These are phyloP conservation scores for Cucumis cinereus DNA, from an alignment of 306 rosid genomes.

Conservation along the genomic window DNA sequence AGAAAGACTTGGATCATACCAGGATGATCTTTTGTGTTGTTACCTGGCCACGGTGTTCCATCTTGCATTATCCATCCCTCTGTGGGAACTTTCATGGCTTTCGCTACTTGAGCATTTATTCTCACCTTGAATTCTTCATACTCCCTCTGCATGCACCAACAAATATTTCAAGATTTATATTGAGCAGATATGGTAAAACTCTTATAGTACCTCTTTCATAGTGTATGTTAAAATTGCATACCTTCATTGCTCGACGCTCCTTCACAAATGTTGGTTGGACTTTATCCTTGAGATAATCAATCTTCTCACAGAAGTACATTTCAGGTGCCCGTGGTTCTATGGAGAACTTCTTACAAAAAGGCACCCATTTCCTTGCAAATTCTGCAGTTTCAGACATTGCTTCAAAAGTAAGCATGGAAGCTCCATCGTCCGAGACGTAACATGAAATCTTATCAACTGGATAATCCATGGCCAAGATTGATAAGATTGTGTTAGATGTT, in stretches of 20 bases:
- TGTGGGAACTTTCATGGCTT: conserved; percentile 70
- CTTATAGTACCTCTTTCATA: neutral
- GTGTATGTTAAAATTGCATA: conserved; percentile 9
- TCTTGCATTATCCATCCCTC: conserved; percentile 99
- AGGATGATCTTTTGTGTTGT: conserved; percentile 90
- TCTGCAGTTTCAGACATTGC: conserved; percentile 82
- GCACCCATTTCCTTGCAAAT: conserved; percentile 90
- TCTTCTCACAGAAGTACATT: conserved; percentile 76
- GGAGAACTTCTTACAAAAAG: conserved; percentile 74
- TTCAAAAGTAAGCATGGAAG: conserved; percentile 91
- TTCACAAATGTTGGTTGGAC: conserved; percentile 96
- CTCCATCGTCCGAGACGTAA: conserved; percentile 90
- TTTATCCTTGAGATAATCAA: conserved; percentile 84
- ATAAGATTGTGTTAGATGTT: conserved; percentile 80
- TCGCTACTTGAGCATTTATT: conserved; percentile 82
- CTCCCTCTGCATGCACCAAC: conserved; percentile 53
- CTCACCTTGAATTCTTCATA: conserved; percentile 92
- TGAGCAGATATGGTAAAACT: conserved; percentile 1
- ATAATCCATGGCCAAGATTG: conserved; percentile 84
- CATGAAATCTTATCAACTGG: conserved; percentile 85
- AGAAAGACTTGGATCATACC: conserved; percentile 98
- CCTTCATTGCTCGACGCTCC: conserved; percentile 97
- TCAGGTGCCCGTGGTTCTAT: conserved; percentile 93
- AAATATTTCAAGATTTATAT: conserved; percentile 3
- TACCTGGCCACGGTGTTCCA: conserved; percentile 99